Percentiles rank a stretch among this genome's conserved stretches.
phyloP scores from a whole-genome alignment of 2,329 filamentous ascomycete species.

The Apiospora arundinis region DNA sequence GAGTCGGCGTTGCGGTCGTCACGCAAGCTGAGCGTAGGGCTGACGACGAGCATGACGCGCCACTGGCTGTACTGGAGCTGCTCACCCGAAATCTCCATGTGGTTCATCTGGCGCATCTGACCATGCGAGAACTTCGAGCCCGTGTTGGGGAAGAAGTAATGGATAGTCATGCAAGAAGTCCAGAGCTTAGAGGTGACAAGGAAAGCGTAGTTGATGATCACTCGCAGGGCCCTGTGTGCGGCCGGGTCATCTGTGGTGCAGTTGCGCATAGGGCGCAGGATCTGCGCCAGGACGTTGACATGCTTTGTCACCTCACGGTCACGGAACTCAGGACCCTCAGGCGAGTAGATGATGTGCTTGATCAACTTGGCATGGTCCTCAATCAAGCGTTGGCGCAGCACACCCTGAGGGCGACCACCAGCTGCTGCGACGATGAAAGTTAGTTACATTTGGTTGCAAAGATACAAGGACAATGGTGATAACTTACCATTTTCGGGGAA shows the following conservation, averaged over 20 bases:
- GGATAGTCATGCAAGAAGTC: slow-evolving; percentile 38
- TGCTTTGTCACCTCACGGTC: slow-evolving; percentile 31
- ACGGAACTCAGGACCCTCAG: slow-evolving; percentile 30
- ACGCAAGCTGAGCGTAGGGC: slow-evolving; percentile 34
- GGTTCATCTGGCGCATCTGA: slow-evolving; percentile 36
- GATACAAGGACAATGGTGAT: not conserved
- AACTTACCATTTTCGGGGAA: slow-evolving; percentile 23
- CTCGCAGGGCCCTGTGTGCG: slow-evolving; percentile 30
- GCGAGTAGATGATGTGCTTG: slow-evolving; percentile 29
- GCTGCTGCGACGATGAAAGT: slow-evolving; percentile 22
- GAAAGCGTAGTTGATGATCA: slow-evolving; percentile 35
- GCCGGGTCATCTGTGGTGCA: slow-evolving; percentile 27
- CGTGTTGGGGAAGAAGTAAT: slow-evolving; percentile 40
- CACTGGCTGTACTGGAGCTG: slow-evolving; percentile 35
- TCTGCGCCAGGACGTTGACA: slow-evolving; percentile 29
- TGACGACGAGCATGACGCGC: slow-evolving; percentile 38
- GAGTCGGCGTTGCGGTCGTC: slow-evolving; percentile 35
- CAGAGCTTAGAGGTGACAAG: slow-evolving; percentile 39
- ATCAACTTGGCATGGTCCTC: slow-evolving; percentile 40
- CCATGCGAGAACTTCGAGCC: slow-evolving; percentile 34
- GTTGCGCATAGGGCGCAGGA: slow-evolving; percentile 37
- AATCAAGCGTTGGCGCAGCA: slow-evolving; percentile 33
- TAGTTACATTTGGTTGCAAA: slow-evolving; percentile 19
- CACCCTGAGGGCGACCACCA: slow-evolving; percentile 23
- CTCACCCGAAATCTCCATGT: slow-evolving; percentile 27